Evolutionary conservation across 2,329 filamentous ascomycete species (phyloP), one percentile per base, ranked within the genome.

Genomic region (Plectosphaerella sp.): DNA sequence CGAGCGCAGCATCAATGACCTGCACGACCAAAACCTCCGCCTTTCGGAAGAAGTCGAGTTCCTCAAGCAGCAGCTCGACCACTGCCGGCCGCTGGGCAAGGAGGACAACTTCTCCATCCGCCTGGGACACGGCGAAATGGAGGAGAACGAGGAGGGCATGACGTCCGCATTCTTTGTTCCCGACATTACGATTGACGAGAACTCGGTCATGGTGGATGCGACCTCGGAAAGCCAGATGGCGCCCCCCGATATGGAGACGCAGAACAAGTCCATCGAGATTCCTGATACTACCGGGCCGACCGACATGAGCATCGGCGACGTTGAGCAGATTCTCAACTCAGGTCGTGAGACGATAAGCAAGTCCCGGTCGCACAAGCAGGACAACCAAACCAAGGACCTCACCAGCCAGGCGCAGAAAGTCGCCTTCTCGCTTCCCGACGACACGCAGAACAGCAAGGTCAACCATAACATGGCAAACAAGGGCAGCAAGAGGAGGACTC

Each of bases 151-250:
- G 36, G 77, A 81, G 39, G 79, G 81, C 56, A 80, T 82, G 75
- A 82, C 79, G 0, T 83, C 80, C 6, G 79, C 77, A 4, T 77
- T 82, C 58, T 80, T 83, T 58, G 69, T 83, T 52, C 78, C 80
- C 20, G 80, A 83, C 56, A 82, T 82, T 55, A 83, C 79, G 2
- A 69, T 81, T 35, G 73, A 78, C 50, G 67, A 73, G 53, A 63
- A 61, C 52, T 57, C 55, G 49, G 52, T 56, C 20, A 58, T 51
- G 39, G 39, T 54, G 10, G 54, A 58, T 22, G 48, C 47, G 9
- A 54, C 57, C 22, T 18, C 47, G 3, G 52, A 57, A 20, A 54
- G 45, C 22, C 45, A 46, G 11, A 52, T 48, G 45, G 52, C 39
- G 25, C 57, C 53, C 5, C 63, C 62, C 3, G 68, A 69, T 41